phyloP scores from a whole-genome alignment of 2,329 filamentous ascomycete genomes.

The Neonectria ditissima region DNA sequence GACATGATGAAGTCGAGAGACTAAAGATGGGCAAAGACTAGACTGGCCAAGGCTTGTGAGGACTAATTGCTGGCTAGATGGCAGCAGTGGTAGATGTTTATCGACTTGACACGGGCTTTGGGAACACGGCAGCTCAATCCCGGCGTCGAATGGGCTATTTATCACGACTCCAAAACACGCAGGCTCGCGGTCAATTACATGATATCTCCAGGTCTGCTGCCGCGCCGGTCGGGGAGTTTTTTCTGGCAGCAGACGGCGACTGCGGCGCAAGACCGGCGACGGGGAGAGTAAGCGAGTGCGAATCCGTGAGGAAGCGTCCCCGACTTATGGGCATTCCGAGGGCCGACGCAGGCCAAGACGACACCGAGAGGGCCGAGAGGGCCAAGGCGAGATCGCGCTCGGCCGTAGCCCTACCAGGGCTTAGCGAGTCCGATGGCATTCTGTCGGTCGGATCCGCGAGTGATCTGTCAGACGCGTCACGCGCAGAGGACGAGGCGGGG shows the following conservation, averaged over 20 bases:
- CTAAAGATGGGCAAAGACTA: not conserved
- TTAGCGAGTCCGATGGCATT: slow-evolving; percentile 9
- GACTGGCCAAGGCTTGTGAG: not conserved
- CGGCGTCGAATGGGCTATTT: not conserved
- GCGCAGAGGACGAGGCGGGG: no score
- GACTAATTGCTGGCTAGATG: not conserved
- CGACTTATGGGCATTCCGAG: not conserved
- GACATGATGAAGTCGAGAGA: not conserved
- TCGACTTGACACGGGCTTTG: not conserved
- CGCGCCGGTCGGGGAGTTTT: not conserved
- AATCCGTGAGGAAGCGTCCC: not conserved
- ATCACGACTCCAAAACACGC: not conserved
- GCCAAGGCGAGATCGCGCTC: not conserved
- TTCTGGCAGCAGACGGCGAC: not conserved
- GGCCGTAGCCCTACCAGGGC: not conserved
- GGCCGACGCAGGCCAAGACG: not conserved
- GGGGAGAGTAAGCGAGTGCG: not conserved
- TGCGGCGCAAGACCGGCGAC: not conserved
- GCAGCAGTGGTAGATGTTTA: not conserved
- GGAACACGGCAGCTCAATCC: not conserved
- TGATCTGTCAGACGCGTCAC: not conserved
- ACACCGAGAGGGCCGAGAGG: no score
- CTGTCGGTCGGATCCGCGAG: slow-evolving; percentile 1
- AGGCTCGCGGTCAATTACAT: not conserved
- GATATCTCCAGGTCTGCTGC: not conserved